These are phyloP conservation scores for Fistulinella cinereoalba DNA, from an alignment of 1,284 basidiomycete species.

Conservation along the genomic window DNA sequence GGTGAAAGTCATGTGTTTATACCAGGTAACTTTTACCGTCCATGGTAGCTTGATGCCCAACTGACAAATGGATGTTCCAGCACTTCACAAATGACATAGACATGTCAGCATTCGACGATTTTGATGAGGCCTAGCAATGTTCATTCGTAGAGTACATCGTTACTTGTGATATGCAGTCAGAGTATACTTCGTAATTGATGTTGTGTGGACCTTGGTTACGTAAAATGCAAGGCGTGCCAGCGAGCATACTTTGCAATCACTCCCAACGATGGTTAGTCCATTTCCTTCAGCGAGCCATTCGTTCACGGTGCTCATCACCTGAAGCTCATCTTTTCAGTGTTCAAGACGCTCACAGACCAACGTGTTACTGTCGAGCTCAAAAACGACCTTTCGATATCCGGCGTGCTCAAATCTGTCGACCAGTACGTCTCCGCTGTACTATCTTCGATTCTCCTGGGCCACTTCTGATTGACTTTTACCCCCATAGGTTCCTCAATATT, in stretches of 20 bases:
- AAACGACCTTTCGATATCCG: conserved; percentile 97
- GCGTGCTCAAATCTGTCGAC: conserved; percentile 96
- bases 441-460: no score
- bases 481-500: conserved; percentile 97
- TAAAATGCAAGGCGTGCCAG: no score
- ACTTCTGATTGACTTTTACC: no score
- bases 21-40: conserved; percentile 50
- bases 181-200: no score
- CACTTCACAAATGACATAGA: conserved; percentile 59
- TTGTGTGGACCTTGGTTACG: no score
- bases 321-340: conserved; percentile 95
- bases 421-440: conserved; percentile 85
- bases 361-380: conserved; percentile 97
- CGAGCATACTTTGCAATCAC: neutral
- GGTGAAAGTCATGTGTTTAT: conserved; percentile 79
- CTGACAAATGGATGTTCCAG: conserved; percentile 25
- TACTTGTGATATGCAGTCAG: no score
- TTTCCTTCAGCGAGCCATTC: no score
- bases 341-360: conserved; percentile 99
- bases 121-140: neutral
- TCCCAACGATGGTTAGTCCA: conserved; percentile 24
- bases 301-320: conserved; percentile 15
- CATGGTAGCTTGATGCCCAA: no score
- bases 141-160: neutral
- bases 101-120: conserved; percentile 59